These are phyloP conservation scores for Mycena sp. DNA, from an alignment of 1,284 basidiomycete genomes.

Conservation along the genomic window DNA sequence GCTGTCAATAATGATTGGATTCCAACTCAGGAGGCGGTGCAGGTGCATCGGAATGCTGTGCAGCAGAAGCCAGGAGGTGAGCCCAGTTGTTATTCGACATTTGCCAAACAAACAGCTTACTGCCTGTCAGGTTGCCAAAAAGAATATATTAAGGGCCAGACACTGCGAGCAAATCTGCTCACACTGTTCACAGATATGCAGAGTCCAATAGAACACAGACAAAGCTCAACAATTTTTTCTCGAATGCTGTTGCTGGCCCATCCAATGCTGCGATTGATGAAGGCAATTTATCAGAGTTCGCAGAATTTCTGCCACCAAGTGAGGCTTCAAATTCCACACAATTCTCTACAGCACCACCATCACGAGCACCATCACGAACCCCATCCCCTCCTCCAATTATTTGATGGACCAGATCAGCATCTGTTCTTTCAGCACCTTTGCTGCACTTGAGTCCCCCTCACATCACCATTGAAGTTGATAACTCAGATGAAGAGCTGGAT, in stretches of 20 bases:
- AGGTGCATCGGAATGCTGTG: too few species aligned
- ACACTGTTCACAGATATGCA: background rate
- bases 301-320: background rate
- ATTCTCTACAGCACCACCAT: background rate
- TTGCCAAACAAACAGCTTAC: background rate
- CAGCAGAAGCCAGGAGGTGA: too few species aligned
- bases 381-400: too few species aligned
- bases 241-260: background rate
- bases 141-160: constrained; percentile 5
- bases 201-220: background rate
- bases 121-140: background rate
- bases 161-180: background rate
- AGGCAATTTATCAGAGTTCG: background rate
- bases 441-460: too few species aligned
- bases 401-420: too few species aligned
- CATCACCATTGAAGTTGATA: too few species aligned
- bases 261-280: too few species aligned
- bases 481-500: too few species aligned
- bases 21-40: too few species aligned
- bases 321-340: background rate
- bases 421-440: too few species aligned
- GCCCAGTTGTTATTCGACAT: too few species aligned
- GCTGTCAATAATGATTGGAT: too few species aligned
- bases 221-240: background rate
- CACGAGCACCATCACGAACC: background rate